A percentile compares a stretch with the other conserved stretches of the same genome.
phyloP scores from a whole-genome alignment of 768 basidiomycete species.

The Termitomyces heimii region DNA sequence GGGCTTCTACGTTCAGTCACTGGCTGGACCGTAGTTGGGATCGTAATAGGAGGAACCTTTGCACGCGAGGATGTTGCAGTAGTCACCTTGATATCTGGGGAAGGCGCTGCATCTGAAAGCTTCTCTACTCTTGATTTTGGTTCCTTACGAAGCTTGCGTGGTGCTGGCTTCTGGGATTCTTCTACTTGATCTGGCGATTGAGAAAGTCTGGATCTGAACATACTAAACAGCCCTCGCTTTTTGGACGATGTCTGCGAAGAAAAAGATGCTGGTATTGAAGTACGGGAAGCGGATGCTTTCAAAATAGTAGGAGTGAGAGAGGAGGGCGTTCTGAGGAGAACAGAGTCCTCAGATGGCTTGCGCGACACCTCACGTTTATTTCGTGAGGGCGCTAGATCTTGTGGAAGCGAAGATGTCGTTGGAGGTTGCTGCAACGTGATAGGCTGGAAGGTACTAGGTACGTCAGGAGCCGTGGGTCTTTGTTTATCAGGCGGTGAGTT shows the following conservation, averaged over 20 bases:
- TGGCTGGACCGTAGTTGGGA: constrained; percentile 27
- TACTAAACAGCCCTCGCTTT: constrained; percentile 34
- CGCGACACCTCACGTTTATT: constrained; percentile 21
- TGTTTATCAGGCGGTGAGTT: not conserved
- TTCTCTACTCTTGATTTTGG: constrained; percentile 2
- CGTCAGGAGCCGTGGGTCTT: not conserved
- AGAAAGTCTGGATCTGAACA: constrained; percentile 22
- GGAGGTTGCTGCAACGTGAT: not conserved
- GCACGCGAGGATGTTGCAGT: constrained; percentile 9
- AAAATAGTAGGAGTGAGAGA: constrained; percentile 50
- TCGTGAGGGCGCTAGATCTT: constrained; percentile 1
- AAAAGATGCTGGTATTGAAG: constrained; percentile 31
- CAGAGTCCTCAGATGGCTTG: constrained; percentile 40
- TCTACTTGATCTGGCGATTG: constrained; percentile 16
- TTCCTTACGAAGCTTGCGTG: constrained; percentile 17
- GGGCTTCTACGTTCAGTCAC: constrained; percentile 31
- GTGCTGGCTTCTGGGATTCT: constrained; percentile 10
- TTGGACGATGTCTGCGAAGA: constrained; percentile 31
- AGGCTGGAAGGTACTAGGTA: not conserved
- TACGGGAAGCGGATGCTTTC: constrained; percentile 33
- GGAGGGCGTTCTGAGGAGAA: constrained; percentile 58
- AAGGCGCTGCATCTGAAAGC: not conserved
- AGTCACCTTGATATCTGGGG: constrained; percentile 1
- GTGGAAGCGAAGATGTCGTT: constrained; percentile 3
- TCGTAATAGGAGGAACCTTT: constrained; percentile 11